Evolutionary conservation across 148 eudicot species (phyloP).

Genomic region (Vaccinium corymbosum): DNA sequence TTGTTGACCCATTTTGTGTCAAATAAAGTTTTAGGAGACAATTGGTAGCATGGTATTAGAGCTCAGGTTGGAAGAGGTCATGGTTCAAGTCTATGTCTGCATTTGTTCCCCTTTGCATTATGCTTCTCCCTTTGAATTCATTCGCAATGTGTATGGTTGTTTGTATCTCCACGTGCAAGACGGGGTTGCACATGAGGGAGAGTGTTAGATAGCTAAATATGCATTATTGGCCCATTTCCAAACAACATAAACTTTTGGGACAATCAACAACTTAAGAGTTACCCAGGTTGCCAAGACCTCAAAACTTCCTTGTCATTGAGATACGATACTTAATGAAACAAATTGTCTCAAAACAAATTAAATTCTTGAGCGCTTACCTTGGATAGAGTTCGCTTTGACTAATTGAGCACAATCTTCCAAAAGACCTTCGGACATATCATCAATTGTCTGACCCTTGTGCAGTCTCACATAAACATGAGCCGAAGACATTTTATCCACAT

Average conservation of each 20-base stretch:
- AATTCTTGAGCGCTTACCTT: conserved; percentile 14
- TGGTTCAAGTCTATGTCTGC: background rate
- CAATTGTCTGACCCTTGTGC: conserved; percentile 87
- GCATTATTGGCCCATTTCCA: background rate
- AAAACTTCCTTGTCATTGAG: background rate
- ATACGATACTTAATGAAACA: background rate
- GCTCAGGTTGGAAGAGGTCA: background rate
- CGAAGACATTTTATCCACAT: conserved; percentile 99
- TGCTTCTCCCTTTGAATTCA: background rate
- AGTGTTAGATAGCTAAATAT: background rate
- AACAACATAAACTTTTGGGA: background rate
- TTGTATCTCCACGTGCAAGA: background rate
- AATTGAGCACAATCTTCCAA: conserved; percentile 18
- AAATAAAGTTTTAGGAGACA: background rate
- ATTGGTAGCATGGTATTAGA: background rate
- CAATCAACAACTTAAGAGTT: background rate
- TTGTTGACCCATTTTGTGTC: background rate
- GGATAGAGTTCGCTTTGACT: conserved; percentile 63
- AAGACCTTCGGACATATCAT: conserved; percentile 80
- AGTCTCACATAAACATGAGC: conserved; percentile 96
- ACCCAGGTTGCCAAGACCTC: background rate
- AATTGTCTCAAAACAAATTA: background rate
- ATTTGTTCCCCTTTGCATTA: background rate
- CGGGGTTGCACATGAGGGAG: background rate
- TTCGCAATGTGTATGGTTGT: background rate